Evolutionary conservation across 306 rosid genomes (phyloP), one percentile per base, ranked within the genome.

Genomic region (Cicer yamashitae): DNA sequence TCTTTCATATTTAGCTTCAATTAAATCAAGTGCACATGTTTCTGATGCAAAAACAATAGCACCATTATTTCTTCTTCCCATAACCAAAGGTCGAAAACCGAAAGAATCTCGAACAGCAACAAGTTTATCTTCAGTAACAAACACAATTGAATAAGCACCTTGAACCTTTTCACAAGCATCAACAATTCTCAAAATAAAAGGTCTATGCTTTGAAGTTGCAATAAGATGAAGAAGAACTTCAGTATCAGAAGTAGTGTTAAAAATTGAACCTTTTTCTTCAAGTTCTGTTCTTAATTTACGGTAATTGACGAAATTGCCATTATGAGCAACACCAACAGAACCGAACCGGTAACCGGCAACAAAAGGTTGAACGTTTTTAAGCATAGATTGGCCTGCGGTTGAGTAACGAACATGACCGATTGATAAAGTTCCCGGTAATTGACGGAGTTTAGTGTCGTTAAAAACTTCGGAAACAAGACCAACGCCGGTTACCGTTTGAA

Each of bases 1-100:
- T 17, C 99, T 86, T 67, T 89, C 99, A 18, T 96, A 96, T 0
- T 92, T 89, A 1, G 99, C 99, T 72, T 89, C 98, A 62, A 96
- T 92, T 87, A 96, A 87, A 83, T 96, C 98, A 38, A 96, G 98
- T 0, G 99, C 99, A 59, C 98, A 96, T 30, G 98, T 96, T 52
- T 96, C 99, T 2, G 99, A 96, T 1, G 99, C 99, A 70, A 96
- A 90, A 1, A 96, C 99, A n/a, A 96, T 82, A 37, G 98, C 86
- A 44, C 99, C 97, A 45, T 96, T 96, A 30, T 89, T 90, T 37
- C 98, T 89, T 59, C 98, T 87, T 1, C 99, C 99, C 98, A 96
- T 96, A 40, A 92, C 97, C 77, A 96, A 64, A 53, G 98, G 99
- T 13, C 98, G 70, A 76, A 96, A 96, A 4, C 99, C 99, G 13